Conservation (phyloP, 345 rosid genomes). For the Garcia nutans region DNA sequence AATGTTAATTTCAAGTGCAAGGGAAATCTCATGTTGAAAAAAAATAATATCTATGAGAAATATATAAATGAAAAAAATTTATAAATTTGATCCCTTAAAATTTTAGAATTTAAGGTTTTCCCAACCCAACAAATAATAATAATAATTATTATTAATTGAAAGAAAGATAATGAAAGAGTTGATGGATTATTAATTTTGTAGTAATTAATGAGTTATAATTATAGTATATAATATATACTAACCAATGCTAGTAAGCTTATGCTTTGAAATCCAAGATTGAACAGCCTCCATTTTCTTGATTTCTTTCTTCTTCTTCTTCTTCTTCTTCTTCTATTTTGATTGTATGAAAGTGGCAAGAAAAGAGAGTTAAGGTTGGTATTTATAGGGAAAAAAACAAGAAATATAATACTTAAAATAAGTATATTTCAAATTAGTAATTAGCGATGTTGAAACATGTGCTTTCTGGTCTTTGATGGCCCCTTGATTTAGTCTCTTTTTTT, state of each 20-base stretch:
- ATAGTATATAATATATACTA: neutral
- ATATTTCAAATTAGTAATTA: no score
- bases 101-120: no score
- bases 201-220: neutral
- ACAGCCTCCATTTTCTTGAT: constrained; percentile 47
- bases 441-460: constrained; percentile 15
- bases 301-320: no score
- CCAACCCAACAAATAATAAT: no score
- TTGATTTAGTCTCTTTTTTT: constrained; percentile 22
- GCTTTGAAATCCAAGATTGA: constrained; percentile 64
- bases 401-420: no score
- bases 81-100: no score
- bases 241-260: constrained; percentile 70
- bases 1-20: no score
- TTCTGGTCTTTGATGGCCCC: constrained; percentile 23
- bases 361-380: neutral
- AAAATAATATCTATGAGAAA: no score
- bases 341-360: constrained; percentile 6
- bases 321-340: no score
- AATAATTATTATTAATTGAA: neutral
- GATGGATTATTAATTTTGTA: neutral
- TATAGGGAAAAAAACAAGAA: constrained; percentile 17
- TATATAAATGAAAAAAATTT: no score
- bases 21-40: no score
- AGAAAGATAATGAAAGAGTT: neutral